Conservation (phyloP, 495 filamentous ascomycete genomes). For the Lindgomyces ingoldianus region DNA sequence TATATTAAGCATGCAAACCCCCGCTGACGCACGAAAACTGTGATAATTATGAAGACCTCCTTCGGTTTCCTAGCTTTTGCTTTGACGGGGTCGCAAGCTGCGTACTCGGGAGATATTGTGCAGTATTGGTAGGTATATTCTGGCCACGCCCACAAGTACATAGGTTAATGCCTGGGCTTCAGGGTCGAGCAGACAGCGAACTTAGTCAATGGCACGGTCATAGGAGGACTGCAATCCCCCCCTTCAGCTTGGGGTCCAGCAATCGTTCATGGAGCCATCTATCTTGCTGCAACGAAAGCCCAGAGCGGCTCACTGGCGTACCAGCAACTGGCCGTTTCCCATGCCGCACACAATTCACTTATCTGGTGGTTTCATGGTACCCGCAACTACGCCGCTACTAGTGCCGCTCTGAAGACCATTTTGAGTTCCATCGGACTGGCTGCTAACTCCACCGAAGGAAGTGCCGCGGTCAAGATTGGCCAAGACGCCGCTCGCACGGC, state of each 20-base stretch:
- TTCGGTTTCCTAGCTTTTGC: not conserved
- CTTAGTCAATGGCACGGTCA: slow-evolving; percentile 44
- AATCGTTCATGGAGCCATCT: slow-evolving; percentile 43
- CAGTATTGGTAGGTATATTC: slow-evolving; percentile 39
- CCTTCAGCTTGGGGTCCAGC: slow-evolving; percentile 42
- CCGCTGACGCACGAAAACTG: not conserved
- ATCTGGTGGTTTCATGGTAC: slow-evolving; percentile 47
- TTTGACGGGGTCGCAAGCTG: slow-evolving; percentile 20
- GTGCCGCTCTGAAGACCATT: slow-evolving; percentile 39
- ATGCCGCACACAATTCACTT: slow-evolving; percentile 46
- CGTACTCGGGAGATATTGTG: slow-evolving; percentile 45
- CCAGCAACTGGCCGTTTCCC: slow-evolving; percentile 48
- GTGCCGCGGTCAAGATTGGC: slow-evolving; percentile 37
- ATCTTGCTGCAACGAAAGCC: slow-evolving; percentile 41
- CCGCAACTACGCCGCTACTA: slow-evolving; percentile 37
- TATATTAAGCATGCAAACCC: not conserved
- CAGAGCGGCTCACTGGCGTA: slow-evolving; percentile 35
- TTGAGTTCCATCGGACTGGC: slow-evolving; percentile 42
- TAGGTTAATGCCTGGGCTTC: not conserved
- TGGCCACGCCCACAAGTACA: not conserved
- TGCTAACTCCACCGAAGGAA: slow-evolving; percentile 31
- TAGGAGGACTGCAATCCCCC: slow-evolving; percentile 43
- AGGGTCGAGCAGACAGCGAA: slow-evolving; percentile 39
- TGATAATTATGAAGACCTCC: not conserved
- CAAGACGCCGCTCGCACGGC: slow-evolving; percentile 39